Evolutionary conservation across 2,329 filamentous ascomycete species (phyloP), one percentile per base, ranked within the genome.

Genomic region (Sporothrix dimorphospora): DNA sequence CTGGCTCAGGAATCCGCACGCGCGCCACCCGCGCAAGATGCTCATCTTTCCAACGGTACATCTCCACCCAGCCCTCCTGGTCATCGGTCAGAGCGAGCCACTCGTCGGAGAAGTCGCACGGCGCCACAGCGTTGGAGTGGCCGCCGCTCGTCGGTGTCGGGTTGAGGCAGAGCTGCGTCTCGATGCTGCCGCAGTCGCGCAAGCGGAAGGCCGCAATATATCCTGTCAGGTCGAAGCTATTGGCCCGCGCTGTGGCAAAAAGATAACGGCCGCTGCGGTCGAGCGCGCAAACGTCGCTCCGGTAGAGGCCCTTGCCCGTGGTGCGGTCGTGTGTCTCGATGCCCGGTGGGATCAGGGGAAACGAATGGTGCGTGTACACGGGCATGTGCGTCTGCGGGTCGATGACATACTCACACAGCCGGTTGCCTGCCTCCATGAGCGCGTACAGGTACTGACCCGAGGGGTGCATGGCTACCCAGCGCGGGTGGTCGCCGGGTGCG

Each of bases 61-160:
- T 92, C 83, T 97, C 94, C 24, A 97, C 82, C 83, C 92, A 95
- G 6, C 94, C 94, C 76, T 94, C 89, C 83, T 97, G 92, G 78
- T 97, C 94, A 78, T 97, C 94, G 8, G 92, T 96, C 76, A 97
- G 86, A 21, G 94, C 94, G n/a, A 97, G 78, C 92, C 92, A 97
- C 82, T 97, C 93, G 77, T 97, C 93, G 73, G 85, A 92, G 88
- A 92, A 97, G 73, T 92, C 90, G 79, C 92, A 94, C 0, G 93
- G 93, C 72, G 89, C 88, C n/a, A 97, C 92, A 0, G 94, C 94
- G 78, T 97, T 97, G 74, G 91, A 94, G 81, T 97, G 94, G 0
- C 94, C 94, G 61, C 94, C 94, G 78, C 92, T 94, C 2, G 93
- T 97, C 1, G 93, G 92, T 2, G 94, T 97, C 0, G 94, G 93